A percentile compares a stretch with the other conserved stretches of the same genome.
These are phyloP conservation scores for Talaromyces sp. DNA, from an alignment of 2,329 filamentous ascomycete genomes.

Conservation along the genomic window DNA sequence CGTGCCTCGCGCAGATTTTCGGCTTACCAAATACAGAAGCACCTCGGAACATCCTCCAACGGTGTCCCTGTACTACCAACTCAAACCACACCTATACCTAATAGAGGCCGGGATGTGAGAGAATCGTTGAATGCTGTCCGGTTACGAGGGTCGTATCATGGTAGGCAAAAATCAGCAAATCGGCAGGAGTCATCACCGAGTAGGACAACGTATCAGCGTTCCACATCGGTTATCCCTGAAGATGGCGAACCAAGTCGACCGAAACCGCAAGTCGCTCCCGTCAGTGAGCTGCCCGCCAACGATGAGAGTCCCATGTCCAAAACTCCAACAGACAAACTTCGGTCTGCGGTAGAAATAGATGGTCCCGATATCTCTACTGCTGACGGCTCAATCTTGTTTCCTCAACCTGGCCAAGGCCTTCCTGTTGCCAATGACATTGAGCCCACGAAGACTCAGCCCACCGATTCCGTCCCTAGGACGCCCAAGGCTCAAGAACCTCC, in stretches of 20 bases:
- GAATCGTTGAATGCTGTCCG: slow-evolving; percentile 78
- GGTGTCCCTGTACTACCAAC: slow-evolving; percentile 80
- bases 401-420: slow-evolving; percentile 38
- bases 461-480: slow-evolving; percentile 14
- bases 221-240: slow-evolving; percentile 60
- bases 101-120: slow-evolving; percentile 70
- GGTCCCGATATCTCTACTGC: slow-evolving; percentile 40
- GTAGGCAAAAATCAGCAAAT: slow-evolving; percentile 52
- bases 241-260: slow-evolving; percentile 50
- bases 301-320: slow-evolving; percentile 51
- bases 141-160: slow-evolving; percentile 57
- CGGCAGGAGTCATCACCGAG: slow-evolving; percentile 62
- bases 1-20: slow-evolving; percentile 92
- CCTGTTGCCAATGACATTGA: slow-evolving; percentile 38
- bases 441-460: slow-evolving; percentile 28
- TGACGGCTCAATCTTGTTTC: slow-evolving; percentile 60
- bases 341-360: slow-evolving; percentile 38
- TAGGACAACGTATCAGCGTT: slow-evolving; percentile 45
- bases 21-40: slow-evolving; percentile 94
- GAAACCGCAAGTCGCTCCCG: slow-evolving; percentile 35
- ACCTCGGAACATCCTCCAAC: slow-evolving; percentile 75
- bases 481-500: slow-evolving; percentile 26
- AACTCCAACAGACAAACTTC: slow-evolving; percentile 66
- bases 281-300: slow-evolving; percentile 24
- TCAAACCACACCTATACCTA: slow-evolving; percentile 59